Conservation (phyloP, 1,139 yeast species). For the Pichiaceae sp. region DNA sequence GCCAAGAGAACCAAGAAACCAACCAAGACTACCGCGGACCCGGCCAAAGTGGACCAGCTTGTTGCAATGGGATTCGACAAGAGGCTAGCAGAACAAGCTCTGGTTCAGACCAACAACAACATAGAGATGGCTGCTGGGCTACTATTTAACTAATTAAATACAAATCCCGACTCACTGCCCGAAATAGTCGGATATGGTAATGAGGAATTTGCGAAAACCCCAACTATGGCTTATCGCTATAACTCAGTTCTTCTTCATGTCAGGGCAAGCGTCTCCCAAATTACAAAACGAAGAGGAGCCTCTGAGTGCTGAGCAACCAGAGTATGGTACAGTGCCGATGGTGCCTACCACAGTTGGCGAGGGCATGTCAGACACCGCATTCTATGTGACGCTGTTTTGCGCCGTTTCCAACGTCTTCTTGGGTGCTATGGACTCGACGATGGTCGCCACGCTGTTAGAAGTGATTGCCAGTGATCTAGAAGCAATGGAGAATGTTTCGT, state of each 20-base stretch:
- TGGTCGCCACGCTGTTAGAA: constrained; percentile 29
- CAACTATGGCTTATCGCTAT: not conserved
- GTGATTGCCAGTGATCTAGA: constrained; percentile 28
- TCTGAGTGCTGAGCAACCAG: too few relatives aligned
- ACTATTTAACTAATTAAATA: constrained; percentile 1
- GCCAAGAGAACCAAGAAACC: constrained; percentile 10
- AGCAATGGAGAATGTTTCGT: constrained; percentile 22
- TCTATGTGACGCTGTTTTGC: constrained; percentile 1
- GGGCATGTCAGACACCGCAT: not conserved
- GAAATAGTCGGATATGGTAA: too few relatives aligned
- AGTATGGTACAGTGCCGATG: not conserved
- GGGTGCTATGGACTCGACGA: constrained; percentile 31
- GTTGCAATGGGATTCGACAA: constrained; percentile 65
- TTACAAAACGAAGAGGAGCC: too few relatives aligned
- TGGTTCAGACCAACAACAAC: constrained; percentile 63
- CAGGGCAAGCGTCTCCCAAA: too few relatives aligned
- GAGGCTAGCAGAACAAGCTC: constrained; percentile 55
- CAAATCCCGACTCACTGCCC: not conserved
- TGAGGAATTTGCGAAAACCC: not conserved
- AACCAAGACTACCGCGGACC: constrained; percentile 15
- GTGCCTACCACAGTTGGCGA: not conserved
- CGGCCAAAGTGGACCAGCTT: constrained; percentile 42
- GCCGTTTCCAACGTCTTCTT: constrained; percentile 33
- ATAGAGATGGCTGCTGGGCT: constrained; percentile 76
- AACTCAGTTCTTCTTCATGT: not conserved